phyloP scores from a whole-genome alignment of 1,284 basidiomycete species.

The Sporisorium iseilematis-ciliati region DNA sequence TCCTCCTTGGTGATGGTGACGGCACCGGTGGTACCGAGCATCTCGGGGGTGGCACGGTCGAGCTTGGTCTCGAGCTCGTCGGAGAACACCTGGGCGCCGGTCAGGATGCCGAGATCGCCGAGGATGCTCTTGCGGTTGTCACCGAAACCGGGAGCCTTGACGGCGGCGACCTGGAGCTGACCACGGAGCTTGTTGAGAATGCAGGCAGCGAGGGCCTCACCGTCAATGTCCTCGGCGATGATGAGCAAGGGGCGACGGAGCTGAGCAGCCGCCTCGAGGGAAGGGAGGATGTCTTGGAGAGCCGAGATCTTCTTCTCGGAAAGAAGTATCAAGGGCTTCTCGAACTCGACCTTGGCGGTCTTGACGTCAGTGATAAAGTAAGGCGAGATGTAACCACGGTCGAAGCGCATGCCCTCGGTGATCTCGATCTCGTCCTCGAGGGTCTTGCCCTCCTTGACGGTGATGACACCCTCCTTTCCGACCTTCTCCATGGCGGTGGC shows the following conservation, averaged over 20 bases:
- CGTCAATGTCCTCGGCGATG: constrained; percentile 97
- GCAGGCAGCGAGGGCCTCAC: constrained; percentile 95
- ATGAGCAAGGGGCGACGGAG: constrained; percentile 91
- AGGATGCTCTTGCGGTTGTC: constrained; percentile 99
- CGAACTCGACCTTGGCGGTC: constrained; percentile 94
- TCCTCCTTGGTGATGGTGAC: constrained; percentile 98
- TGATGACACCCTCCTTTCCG: constrained; percentile 99
- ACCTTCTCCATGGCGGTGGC: constrained; percentile 99
- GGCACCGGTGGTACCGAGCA: constrained; percentile 90
- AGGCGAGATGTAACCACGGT: constrained; percentile 97
- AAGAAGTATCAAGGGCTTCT: constrained; percentile 93
- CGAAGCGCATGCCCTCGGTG: constrained; percentile 99
- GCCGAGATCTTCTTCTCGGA: constrained; percentile 98
- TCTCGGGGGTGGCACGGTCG: constrained; percentile 86
- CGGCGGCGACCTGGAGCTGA: constrained; percentile 89
- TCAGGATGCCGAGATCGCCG: constrained; percentile 95
- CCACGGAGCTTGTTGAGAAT: constrained; percentile 99
- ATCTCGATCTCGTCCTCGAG: constrained; percentile 99
- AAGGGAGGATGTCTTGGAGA: constrained; percentile 93
- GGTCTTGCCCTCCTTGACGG: constrained; percentile 97
- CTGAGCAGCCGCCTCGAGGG: constrained; percentile 91
- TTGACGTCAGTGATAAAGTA: constrained; percentile 99
- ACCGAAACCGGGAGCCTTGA: constrained; percentile 98
- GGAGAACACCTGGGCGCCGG: constrained; percentile 96
- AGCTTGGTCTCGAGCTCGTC: constrained; percentile 99